Evolutionary conservation across 2,329 filamentous ascomycete genomes (phyloP), one percentile per base, ranked within the genome.

Genomic region (Cladobotryum protrusum): DNA sequence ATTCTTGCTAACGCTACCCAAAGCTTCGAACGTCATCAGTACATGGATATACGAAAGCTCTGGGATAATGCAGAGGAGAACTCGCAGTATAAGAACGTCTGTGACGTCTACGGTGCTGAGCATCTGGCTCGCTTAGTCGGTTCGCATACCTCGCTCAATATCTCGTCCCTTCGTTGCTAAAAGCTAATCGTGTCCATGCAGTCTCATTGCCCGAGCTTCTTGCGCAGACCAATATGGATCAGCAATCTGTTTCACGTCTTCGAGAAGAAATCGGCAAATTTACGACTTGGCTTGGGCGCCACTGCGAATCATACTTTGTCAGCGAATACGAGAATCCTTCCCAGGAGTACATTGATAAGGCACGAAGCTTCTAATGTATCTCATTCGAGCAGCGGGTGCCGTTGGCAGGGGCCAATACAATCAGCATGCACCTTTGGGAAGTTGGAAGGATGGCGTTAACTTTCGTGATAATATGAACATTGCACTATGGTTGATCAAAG

Each of bases 161-260:
- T 29, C 5, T 14, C 18, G 6, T 15, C 3, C 5, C 5, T 32
- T 12, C 12, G 4, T 17, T 39, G 24, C 17, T 36, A 54, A 56
- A 42, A 59, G 43, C 29, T 32, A 37, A 50, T 44, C 3, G 4
- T 12, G 7, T 12, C 12, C 35, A 36, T 20, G 50, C 59, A 96
- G 92, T 95, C 3, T 86, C 87, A 1, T 83, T 97, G 59, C 92
- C 93, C 1, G 93, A 99, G 64, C 82, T 97, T 37, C 84, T 97
- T 54, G 91, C 91, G 4, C 93, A 99, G 67, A 99, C 93, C 47
- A 97, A 97, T 70, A 96, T 99, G 90, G 93, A 97, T 63, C 78
- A 86, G 47, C 90, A 95, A 66, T 91, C 90, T 2, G 89, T 96
- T 39, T 87, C 85, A 54, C 86, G 90, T 43, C 81, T 97, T 20